Evolutionary conservation across 345 rosid species (phyloP).

Genomic region (Bretschneidera sinensis): DNA sequence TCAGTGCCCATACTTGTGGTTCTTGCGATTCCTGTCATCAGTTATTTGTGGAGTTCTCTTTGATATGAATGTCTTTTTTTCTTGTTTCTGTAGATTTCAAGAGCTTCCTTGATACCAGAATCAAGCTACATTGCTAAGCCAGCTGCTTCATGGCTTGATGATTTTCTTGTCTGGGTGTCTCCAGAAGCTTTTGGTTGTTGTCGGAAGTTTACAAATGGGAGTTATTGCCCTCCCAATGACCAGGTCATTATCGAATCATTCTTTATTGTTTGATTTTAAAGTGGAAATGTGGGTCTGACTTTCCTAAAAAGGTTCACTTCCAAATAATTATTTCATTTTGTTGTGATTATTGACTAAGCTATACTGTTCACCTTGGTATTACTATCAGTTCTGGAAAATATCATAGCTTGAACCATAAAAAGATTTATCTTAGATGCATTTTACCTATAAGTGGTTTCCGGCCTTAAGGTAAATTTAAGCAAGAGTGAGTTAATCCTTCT

Average conservation of each 20-base stretch:
- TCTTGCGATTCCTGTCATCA: background rate
- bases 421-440: too few relatives aligned
- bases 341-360: too few relatives aligned
- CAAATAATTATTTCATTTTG: too few relatives aligned
- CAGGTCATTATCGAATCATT: constrained; percentile 48
- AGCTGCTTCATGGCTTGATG: constrained; percentile 99
- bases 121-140: constrained; percentile 95
- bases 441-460: too few relatives aligned
- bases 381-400: too few relatives aligned
- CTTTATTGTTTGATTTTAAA: constrained; percentile 1
- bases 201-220: constrained; percentile 85
- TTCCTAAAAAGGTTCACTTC: too few relatives aligned
- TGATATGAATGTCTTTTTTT: background rate
- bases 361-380: too few relatives aligned
- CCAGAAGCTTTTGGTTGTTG: constrained; percentile 99
- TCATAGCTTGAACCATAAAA: too few relatives aligned
- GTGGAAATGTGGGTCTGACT: background rate
- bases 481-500: too few relatives aligned
- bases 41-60: background rate
- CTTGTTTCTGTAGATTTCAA: constrained; percentile 51
- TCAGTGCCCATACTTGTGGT: background rate
- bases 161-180: constrained; percentile 95
- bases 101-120: constrained; percentile 74
- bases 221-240: constrained; percentile 92
- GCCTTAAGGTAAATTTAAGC: too few relatives aligned